Percentiles rank a stretch among this genome's conserved stretches.
Conservation (phyloP, 768 basidiomycete genomes). For the Pulveroboletus frians region DNA sequence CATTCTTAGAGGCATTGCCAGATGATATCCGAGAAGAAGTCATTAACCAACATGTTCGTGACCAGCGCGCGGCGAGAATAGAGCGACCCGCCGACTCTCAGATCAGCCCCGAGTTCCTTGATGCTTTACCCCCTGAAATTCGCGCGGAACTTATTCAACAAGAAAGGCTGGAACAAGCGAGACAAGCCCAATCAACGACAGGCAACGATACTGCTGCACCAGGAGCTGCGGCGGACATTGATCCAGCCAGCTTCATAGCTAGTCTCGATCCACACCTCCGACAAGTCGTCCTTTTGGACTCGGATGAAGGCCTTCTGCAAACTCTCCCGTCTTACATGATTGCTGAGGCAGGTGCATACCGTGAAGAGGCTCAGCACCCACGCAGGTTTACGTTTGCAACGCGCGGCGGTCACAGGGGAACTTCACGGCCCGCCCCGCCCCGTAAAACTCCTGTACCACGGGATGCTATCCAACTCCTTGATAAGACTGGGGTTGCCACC, state of each 20-base stretch:
- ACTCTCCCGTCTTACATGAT: conserved; percentile 80
- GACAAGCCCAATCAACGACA: conserved; percentile 39
- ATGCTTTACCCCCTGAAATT: conserved; percentile 93
- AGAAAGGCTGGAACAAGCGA: conserved; percentile 77
- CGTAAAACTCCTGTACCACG: conserved; percentile 58
- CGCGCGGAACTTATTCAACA: conserved; percentile 96
- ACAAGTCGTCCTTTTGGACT: conserved; percentile 85
- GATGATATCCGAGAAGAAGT: conserved; percentile 99
- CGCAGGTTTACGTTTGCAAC: conserved; percentile 31
- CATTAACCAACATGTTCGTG: conserved; percentile 93
- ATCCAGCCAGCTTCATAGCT: conserved; percentile 87
- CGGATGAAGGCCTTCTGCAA: conserved; percentile 79
- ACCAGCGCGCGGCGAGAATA: conserved; percentile 73
- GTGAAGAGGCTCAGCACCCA: conserved; percentile 46
- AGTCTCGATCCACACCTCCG: conserved; percentile 86
- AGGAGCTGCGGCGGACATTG: conserved; percentile 63
- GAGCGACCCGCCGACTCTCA: conserved; percentile 77
- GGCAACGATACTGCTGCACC: conserved; percentile 26
- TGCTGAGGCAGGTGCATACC: conserved; percentile 72
- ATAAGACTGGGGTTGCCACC: conserved; percentile 82
- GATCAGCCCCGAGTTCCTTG: conserved; percentile 92
- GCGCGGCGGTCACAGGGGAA: conserved; percentile 25
- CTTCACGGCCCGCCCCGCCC: conserved; percentile 27
- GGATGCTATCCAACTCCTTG: conserved; percentile 90
- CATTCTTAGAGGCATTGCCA: conserved; percentile 94